These are phyloP conservation scores for Fusarium sp. DNA, from an alignment of 2,329 filamentous ascomycete species.

Conservation along the genomic window DNA sequence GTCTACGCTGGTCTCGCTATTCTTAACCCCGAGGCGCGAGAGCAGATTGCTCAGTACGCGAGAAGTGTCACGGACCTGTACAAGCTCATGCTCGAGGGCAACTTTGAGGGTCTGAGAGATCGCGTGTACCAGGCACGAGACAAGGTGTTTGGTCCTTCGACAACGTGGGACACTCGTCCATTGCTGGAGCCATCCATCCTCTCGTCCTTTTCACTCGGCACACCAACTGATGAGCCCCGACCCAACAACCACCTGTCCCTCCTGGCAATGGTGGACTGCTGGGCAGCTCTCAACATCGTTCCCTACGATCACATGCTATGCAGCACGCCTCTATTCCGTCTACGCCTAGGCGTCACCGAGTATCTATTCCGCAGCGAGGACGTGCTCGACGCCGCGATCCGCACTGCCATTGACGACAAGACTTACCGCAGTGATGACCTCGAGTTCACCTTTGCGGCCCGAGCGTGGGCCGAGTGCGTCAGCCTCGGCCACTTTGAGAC, in stretches of 20 bases:
- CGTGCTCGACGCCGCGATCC: constrained; percentile 84
- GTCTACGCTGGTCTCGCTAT: constrained; percentile 98
- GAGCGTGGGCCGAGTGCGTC: constrained; percentile 96
- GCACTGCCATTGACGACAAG: constrained; percentile 87
- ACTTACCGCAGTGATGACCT: constrained; percentile 95
- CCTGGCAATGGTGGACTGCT: constrained; percentile 97
- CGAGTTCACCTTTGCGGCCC: constrained; percentile 96
- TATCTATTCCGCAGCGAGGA: constrained; percentile 88
- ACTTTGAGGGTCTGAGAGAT: constrained; percentile 76
- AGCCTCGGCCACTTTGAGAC: constrained; percentile 91
- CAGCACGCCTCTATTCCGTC: constrained; percentile 94
- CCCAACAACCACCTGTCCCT: constrained; percentile 95
- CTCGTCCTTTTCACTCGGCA: constrained; percentile 87
- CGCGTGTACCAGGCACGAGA: constrained; percentile 74
- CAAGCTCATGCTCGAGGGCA: constrained; percentile 94
- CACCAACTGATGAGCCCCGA: constrained; percentile 69
- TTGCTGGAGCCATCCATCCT: constrained; percentile 86
- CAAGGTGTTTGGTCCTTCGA: constrained; percentile 79
- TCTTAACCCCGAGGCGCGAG: constrained; percentile 89
- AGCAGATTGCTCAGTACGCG: constrained; percentile 95
- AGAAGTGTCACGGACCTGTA: constrained; percentile 92
- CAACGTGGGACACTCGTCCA: constrained; percentile 69
- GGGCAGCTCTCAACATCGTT: constrained; percentile 91
- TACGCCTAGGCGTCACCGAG: constrained; percentile 97
- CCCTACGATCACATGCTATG: constrained; percentile 99